phyloP scores from a whole-genome alignment of 2,329 filamentous ascomycete genomes.

The Teratosphaeria gauchensis region DNA sequence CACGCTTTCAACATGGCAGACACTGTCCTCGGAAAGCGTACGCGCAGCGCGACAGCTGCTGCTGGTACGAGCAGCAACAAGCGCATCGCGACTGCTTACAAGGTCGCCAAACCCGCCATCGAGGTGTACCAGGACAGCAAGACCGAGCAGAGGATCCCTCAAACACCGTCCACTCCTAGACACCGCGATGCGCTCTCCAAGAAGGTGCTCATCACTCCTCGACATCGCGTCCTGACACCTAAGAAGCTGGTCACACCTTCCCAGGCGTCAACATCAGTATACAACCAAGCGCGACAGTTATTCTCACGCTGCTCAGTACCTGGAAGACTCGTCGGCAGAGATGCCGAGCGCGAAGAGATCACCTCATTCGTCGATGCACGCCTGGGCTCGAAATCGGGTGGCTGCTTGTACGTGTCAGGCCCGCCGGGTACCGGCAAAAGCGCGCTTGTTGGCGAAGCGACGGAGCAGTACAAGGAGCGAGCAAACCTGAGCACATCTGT shows the following conservation, averaged over 20 bases:
- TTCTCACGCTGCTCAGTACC: slow-evolving; percentile 74
- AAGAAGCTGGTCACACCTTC: slow-evolving; percentile 59
- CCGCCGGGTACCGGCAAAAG: slow-evolving; percentile 96
- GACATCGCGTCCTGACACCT: slow-evolving; percentile 75
- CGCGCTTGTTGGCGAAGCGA: slow-evolving; percentile 77
- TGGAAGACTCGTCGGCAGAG: slow-evolving; percentile 66
- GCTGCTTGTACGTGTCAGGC: slow-evolving; percentile 89
- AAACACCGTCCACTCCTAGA: slow-evolving; percentile 60
- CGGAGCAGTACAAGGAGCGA: slow-evolving; percentile 46
- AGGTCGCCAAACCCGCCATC: slow-evolving; percentile 29
- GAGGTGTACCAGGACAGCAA: slow-evolving; percentile 31
- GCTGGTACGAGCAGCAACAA: not conserved
- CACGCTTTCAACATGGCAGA: not conserved
- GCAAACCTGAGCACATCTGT: slow-evolving; percentile 58
- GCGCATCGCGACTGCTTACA: slow-evolving; percentile 5
- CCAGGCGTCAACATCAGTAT: slow-evolving; percentile 59
- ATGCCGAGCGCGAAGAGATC: slow-evolving; percentile 58
- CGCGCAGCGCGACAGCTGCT: not conserved
- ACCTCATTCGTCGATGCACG: slow-evolving; percentile 58
- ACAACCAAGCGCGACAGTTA: slow-evolving; percentile 76
- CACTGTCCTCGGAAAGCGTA: not conserved
- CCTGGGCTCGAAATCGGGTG: slow-evolving; percentile 51
- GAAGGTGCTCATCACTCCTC: slow-evolving; percentile 64
- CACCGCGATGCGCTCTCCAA: slow-evolving; percentile 69
- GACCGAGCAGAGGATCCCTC: slow-evolving; percentile 14